A percentile compares a stretch with the other conserved stretches of the same genome.
Conservation (phyloP, 2,329 filamentous ascomycete genomes). For the Teratosphaeriaceae sp. region DNA sequence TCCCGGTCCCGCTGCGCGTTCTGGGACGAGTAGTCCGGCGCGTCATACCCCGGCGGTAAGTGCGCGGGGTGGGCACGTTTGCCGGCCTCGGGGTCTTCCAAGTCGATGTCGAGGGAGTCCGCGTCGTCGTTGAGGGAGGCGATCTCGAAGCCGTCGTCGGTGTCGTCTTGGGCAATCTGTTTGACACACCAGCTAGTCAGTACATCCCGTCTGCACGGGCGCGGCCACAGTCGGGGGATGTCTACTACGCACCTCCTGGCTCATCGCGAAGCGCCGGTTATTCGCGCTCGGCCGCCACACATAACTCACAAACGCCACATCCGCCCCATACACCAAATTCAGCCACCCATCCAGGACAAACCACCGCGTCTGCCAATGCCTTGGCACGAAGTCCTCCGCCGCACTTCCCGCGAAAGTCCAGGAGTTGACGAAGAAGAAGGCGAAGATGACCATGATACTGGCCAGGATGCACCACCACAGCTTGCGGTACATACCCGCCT, state of each 20-base stretch:
- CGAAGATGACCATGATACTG: conserved; percentile 93
- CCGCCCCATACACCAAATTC: conserved; percentile 90
- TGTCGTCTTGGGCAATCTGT: conserved; percentile 92
- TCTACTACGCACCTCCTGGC: conserved; percentile 81
- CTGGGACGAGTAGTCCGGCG: conserved; percentile 20
- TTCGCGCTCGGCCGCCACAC: conserved; percentile 95
- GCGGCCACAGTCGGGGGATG: background rate
- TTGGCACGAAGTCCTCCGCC: conserved; percentile 85
- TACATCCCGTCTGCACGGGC: background rate
- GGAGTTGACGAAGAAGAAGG: conserved; percentile 97
- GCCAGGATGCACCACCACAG: conserved; percentile 96
- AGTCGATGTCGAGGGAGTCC: conserved; percentile 61
- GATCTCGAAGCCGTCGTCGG: conserved; percentile 97
- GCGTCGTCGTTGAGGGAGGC: conserved; percentile 87
- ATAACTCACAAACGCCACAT: conserved; percentile 89
- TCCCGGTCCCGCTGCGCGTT: conserved; percentile 7
- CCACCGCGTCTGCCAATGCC: conserved; percentile 97
- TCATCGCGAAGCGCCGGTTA: conserved; percentile 97
- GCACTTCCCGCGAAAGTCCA: conserved; percentile 83
- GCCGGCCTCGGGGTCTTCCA: conserved; percentile 30
- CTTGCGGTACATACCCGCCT: conserved; percentile 94
- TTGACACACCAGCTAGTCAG: background rate
- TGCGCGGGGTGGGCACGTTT: conserved; percentile 26
- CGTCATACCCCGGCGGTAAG: conserved; percentile 31
- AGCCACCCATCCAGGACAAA: conserved; percentile 97